Evolutionary conservation across 371 early-diverging fungal species (phyloP), one percentile per base, ranked within the genome.

Genomic region (Mortierella sp.): DNA sequence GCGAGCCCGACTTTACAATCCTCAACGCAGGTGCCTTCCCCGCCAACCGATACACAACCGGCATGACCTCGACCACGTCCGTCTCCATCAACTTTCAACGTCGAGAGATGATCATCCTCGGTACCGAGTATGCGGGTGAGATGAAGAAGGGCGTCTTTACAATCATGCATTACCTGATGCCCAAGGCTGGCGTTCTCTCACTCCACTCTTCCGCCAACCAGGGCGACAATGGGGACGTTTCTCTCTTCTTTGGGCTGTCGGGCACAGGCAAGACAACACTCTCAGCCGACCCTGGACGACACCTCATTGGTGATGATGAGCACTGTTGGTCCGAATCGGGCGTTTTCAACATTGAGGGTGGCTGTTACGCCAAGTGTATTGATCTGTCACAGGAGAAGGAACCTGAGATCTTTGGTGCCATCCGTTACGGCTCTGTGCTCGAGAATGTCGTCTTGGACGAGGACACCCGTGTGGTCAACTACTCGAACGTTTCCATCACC

Each of bases 81-180:
- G 91, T 98, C 50, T 87, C 96, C 16, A 84, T 98, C 83, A 94
- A 94, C 88, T 98, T 98, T 75, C 90, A 90, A 59, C 85, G 87
- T 59, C 74, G 79, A 9, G 90, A 90, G 73, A 87, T 90, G 87
- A 95, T 98, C 66, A 97, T 98, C 68, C 90, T 98, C 56, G 98
- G 98, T 60, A 95, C 97, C 64, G 94, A 96, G 83, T 98, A 98
- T 79, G 98, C 98, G 60, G 98, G 98, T 72, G 98, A 98, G 85
- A 98, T 98, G 98, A 98, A 97, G 88, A 98, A 98, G 91, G 98
- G 98, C 57, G 86, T 90, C 66, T 97, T 98, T 83, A 96, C 97
- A 25, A 96, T 98, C 62, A 97, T 98, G 98, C 97, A 98, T 88
- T 97, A 98, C 88, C 85, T 95, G 75, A 97, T 97, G 98, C 90